Evolutionary conservation across 352 stramenopile genomes (phyloP), one percentile per base, ranked within the genome.

Genomic region (Globisporangium heterothallicum): DNA sequence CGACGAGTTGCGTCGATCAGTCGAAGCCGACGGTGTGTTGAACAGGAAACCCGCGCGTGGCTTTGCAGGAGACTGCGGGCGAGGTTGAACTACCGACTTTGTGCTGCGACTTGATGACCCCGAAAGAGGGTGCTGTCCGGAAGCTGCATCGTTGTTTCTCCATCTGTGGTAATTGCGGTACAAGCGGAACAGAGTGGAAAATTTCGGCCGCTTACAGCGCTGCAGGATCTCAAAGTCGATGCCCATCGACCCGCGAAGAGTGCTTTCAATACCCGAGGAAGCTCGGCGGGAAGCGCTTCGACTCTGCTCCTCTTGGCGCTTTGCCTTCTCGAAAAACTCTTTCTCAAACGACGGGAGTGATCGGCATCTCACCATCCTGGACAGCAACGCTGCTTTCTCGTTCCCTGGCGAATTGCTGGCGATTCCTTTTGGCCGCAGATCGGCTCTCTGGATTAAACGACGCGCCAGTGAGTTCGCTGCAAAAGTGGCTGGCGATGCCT

Each of bases 201-300:
- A 74, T 18, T 86, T 67, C 0, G 71, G 73, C 0, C 68, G 66
- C 26, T 81, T 66, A 19, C 59, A 82, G 0, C 64, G 61, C 41
- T 86, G 72, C 3, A 88, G 54, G 3, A 81, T 68, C 36, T 88
- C 73, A 38, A 84, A 88, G 29, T 81, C 68, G 19, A 88, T 72
- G 3, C 63, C 68, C 4, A 45, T 30, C 4, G 52, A 35, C 0
- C 56, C 50, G 0, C 64, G 56, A n/a, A 70, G 42, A 2, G 56
- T 57, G n/a, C 55, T 63, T 46, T 72, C 61, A 14, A 74, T 69
- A 0, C 58, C 62, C 2, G 34, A 53, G 6, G 55, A 29, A 2
- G 45, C 46, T 16, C 53, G 53, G 12, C 49, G 51, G 3, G 19
- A 38, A 6, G 18, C 34, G 10, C 14, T 25, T 18, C 44, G 43